These are phyloP conservation scores for Keqinozyma sinolaborantium DNA, from an alignment of 1,139 yeast genomes.

Conservation along the genomic window DNA sequence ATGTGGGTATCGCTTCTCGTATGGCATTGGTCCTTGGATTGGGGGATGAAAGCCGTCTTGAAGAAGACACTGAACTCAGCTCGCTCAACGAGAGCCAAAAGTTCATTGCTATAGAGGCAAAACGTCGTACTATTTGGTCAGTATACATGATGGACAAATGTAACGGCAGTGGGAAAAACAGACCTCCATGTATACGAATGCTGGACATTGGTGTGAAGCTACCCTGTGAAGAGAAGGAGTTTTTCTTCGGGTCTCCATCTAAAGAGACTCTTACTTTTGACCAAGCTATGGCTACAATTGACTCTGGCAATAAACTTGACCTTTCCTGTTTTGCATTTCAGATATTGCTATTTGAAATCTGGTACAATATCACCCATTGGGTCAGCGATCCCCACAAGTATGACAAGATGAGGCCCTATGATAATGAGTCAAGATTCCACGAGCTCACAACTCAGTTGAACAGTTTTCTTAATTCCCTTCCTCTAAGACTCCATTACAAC, in stretches of 20 bases:
- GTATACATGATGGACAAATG: constrained; percentile 43
- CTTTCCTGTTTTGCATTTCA: constrained; percentile 16
- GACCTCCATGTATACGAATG: constrained; percentile 27
- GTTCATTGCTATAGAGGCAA: constrained; percentile 23
- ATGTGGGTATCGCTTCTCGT: constrained; percentile 36
- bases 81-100: constrained; percentile 7
- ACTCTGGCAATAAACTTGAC: background rate
- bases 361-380: constrained; percentile 33
- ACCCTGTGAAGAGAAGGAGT: constrained; percentile 22
- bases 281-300: constrained; percentile 10
- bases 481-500: constrained; percentile 19
- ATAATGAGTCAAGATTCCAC: constrained; percentile 19
- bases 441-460: constrained; percentile 18
- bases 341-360: constrained; percentile 26
- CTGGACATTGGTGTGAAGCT: constrained; percentile 19
- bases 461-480: constrained; percentile 17
- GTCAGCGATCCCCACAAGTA: constrained; percentile 27
- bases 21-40: constrained; percentile 36
- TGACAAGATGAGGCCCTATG: constrained; percentile 27
- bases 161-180: constrained; percentile 31
- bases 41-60: constrained; percentile 18
- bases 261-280: constrained; percentile 12
- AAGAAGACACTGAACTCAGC: constrained; percentile 9
- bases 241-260: constrained; percentile 17
- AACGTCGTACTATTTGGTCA: constrained; percentile 36